Conservation (phyloP, 129 eudicot species). For the Flaveria ramosissima region DNA sequence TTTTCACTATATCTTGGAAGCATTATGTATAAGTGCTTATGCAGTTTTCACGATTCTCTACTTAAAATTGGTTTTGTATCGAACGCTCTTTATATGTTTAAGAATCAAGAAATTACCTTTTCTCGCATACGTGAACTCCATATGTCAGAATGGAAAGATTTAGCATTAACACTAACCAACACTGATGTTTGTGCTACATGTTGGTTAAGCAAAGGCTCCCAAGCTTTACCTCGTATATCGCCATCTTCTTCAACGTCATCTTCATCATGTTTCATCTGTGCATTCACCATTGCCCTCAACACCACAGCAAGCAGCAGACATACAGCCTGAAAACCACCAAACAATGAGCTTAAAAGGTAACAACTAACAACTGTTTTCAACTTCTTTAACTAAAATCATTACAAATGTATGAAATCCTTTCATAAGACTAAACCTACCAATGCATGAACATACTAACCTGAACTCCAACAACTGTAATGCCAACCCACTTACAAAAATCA, state of each 20-base stretch:
- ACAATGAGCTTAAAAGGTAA: background rate
- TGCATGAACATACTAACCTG: conserved; percentile 50
- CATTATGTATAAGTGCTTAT: background rate
- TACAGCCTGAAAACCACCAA: conserved; percentile 50
- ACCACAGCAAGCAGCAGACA: conserved; percentile 55
- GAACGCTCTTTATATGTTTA: background rate
- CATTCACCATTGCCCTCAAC: conserved; percentile 59
- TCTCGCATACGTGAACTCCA: conserved; percentile 78
- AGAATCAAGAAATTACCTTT: conserved; percentile 49
- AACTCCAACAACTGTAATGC: conserved; percentile 52
- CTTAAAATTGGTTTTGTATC: background rate
- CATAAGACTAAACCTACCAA: too few relatives aligned
- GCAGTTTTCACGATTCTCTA: background rate
- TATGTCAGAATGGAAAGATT: conserved; percentile 51
- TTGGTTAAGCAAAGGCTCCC: conserved; percentile 65
- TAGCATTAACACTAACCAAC: conserved; percentile 43
- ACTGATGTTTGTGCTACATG: conserved; percentile 50
- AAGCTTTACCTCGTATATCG: conserved; percentile 39
- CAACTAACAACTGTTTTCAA: background rate
- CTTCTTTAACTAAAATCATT: conserved; percentile 3
- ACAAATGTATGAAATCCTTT: background rate
- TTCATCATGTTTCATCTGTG: conserved; percentile 33
- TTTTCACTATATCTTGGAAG: too few relatives aligned
- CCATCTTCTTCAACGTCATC: conserved; percentile 55
- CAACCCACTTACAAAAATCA: conserved; percentile 72